A percentile compares a stretch with the other conserved stretches of the same genome.
Conservation (phyloP, 1,284 basidiomycete genomes). For the Mycena citricolor region DNA sequence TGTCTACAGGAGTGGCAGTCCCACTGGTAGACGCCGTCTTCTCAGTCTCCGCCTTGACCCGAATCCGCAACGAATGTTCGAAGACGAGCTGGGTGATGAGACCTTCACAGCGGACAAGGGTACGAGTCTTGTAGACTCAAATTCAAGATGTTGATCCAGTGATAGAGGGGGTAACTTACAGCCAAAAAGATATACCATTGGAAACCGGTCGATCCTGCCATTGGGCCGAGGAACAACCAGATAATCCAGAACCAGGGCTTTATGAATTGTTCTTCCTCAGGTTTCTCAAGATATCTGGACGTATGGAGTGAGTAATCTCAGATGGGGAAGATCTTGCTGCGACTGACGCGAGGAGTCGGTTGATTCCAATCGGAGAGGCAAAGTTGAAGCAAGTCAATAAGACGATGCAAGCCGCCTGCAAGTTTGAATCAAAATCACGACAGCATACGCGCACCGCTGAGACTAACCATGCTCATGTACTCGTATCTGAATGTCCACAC, state of each 20-base stretch:
- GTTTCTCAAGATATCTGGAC: conserved; percentile 38
- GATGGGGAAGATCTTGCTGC: neutral
- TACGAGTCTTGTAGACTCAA: conserved; percentile 27
- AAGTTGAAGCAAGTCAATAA: conserved; percentile 31
- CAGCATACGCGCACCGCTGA: neutral
- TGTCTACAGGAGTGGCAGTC: conserved; percentile 15
- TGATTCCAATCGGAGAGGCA: conserved; percentile 41
- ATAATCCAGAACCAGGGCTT: conserved; percentile 44
- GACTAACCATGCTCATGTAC: conserved; percentile 20
- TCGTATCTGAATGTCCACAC: conserved; percentile 24
- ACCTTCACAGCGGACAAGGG: conserved; percentile 47
- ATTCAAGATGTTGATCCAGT: conserved; percentile 8
- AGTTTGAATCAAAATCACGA: neutral
- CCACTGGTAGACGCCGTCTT: conserved; percentile 16
- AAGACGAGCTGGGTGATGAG: conserved; percentile 59
- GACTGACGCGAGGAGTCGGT: conserved; percentile 29
- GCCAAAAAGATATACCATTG: conserved; percentile 29
- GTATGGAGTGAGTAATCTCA: neutral
- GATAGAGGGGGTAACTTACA: conserved; percentile 11
- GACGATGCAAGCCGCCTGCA: conserved; percentile 21
- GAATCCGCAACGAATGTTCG: conserved; percentile 55
- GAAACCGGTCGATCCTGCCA: conserved; percentile 24
- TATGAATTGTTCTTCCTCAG: conserved; percentile 32
- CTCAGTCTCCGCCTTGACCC: conserved; percentile 44
- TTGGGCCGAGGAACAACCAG: conserved; percentile 40